phyloP scores from a whole-genome alignment of 116 monocot genomes.

The Trichopus zeylanicus region DNA sequence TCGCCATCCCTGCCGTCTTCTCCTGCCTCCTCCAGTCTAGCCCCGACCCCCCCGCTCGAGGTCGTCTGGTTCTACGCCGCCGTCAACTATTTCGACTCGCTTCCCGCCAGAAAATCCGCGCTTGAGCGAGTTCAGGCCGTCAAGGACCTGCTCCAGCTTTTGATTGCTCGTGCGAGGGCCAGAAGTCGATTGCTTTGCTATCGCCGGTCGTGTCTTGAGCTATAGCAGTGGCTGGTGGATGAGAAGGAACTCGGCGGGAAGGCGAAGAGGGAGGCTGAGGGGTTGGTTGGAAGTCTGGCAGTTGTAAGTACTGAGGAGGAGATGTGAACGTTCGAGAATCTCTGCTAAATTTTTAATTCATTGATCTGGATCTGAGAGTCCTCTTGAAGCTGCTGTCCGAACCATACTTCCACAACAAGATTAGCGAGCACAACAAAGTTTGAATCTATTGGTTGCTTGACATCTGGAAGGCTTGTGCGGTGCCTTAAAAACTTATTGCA shows the following conservation, averaged over 20 bases:
- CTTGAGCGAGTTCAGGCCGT: conserved; percentile 23
- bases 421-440: too few relatives aligned
- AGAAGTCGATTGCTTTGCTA: conserved; percentile 58
- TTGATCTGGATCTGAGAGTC: too few relatives aligned
- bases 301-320: too few relatives aligned
- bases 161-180: conserved; percentile 32
- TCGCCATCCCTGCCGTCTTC: conserved; percentile 55
- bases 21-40: conserved; percentile 52
- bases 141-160: conserved; percentile 57
- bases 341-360: too few relatives aligned
- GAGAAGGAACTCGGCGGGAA: conserved; percentile 31
- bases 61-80: conserved; percentile 78
- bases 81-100: conserved; percentile 37
- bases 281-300: conserved; percentile 53
- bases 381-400: too few relatives aligned
- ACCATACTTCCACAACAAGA: too few relatives aligned
- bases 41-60: conserved; percentile 75
- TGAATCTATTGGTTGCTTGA: too few relatives aligned
- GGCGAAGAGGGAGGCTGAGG: conserved; percentile 44
- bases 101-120: conserved; percentile 8
- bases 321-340: too few relatives aligned
- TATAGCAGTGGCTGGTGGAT: conserved; percentile 31
- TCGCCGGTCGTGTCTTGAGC: conserved; percentile 64
- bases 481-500: too few relatives aligned
- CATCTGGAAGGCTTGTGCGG: too few relatives aligned